A percentile compares a stretch with the other conserved stretches of the same genome.
Evolutionary conservation across 2,329 filamentous ascomycete genomes (phyloP).

Genomic region (Berkeleyomyces rouxiae): DNA sequence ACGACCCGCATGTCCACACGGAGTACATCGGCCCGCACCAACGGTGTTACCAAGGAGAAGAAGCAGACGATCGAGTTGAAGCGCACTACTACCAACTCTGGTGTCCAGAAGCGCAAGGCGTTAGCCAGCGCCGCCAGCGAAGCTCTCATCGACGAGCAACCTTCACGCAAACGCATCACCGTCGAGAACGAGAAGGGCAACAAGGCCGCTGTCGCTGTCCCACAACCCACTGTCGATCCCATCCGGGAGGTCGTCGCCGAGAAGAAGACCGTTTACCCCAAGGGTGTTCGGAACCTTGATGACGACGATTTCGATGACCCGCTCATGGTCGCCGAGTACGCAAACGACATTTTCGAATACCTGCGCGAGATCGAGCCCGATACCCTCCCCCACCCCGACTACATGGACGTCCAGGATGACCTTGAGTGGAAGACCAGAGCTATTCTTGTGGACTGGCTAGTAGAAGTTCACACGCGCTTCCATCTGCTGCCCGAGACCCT

Average conservation of each 20-base stretch:
- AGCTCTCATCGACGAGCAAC: conserved; percentile 25
- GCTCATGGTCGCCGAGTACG: conserved; percentile 95
- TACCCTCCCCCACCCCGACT: conserved; percentile 70
- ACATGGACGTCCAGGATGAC: conserved; percentile 89
- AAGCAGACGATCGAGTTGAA: conserved; percentile 47
- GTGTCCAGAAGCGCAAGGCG: conserved; percentile 55
- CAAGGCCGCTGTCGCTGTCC: conserved; percentile 11
- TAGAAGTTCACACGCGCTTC: conserved; percentile 95
- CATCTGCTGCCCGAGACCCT: conserved; percentile 88
- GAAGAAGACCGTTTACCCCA: conserved; percentile 17
- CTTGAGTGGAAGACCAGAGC: conserved; percentile 98
- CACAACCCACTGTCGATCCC: conserved; percentile 15
- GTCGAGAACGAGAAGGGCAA: conserved; percentile 34
- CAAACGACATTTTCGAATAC: conserved; percentile 94
- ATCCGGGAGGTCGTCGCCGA: conserved; percentile 16
- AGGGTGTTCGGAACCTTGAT: conserved; percentile 51
- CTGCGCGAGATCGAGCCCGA: conserved; percentile 69
- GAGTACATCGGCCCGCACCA: conserved; percentile 43
- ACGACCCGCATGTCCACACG: conserved; percentile 55
- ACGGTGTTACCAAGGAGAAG: conserved; percentile 53
- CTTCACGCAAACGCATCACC: conserved; percentile 37
- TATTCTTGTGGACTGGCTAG: conserved; percentile 93
- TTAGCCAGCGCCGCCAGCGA: conserved; percentile 22
- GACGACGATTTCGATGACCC: conserved; percentile 82
- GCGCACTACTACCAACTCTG: conserved; percentile 55